Base-by-base conservation (phyloP, 768 basidiomycete genomes). In the Amanita pallidorosea region DNA sequence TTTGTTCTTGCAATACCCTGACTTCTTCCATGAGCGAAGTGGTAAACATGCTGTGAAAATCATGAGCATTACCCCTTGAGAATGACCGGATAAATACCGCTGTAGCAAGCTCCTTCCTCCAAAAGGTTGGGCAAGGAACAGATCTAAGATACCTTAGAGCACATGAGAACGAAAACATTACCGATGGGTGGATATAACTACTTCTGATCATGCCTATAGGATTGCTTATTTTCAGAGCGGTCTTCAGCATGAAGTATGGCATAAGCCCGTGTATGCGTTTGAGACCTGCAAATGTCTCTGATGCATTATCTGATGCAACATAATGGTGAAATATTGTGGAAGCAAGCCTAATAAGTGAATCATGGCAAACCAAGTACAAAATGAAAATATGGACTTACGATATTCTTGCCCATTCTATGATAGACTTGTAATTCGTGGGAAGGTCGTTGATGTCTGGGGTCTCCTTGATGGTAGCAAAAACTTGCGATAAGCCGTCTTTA, bases 51-150 rank as follows among this genome's bases (percentile, higher is more conserved):
- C 93, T 93, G 51, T 29, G 49, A 33, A 9, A 49, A 11, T 18
- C 17, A 25, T 49, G 36, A 49, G 29, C 31, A 1, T 9, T n/a
- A 13, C 11, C 15, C 8, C 6, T 20, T 38, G 11, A 12, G 23
- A 13, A 33, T 13, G 12, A 18, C 23, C 35, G 22, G 9, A 22
- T 36, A 54, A 69, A 44, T 54, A 87, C 91, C 90, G 75, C 65
- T 99, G 96, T 15, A 98, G 72, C 22, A 99, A 72, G 63, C 89
- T 92, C 54, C 81, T 81, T 5, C 92, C 90, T 2, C 96, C 96
- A 63, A 99, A 99, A 2, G 96, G 96, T 61, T 94, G 85, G 0
- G 96, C 96, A 15, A 98, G 78, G 73, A 99, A 98, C 37, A 99
- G 76, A 60, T 98, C 95, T 53, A 99, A 74, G 4, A 96, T 75